Percentiles rank a stretch among this genome's conserved stretches.
Conservation (phyloP, 1,284 basidiomycete species). For the Ustilago esculenta region DNA sequence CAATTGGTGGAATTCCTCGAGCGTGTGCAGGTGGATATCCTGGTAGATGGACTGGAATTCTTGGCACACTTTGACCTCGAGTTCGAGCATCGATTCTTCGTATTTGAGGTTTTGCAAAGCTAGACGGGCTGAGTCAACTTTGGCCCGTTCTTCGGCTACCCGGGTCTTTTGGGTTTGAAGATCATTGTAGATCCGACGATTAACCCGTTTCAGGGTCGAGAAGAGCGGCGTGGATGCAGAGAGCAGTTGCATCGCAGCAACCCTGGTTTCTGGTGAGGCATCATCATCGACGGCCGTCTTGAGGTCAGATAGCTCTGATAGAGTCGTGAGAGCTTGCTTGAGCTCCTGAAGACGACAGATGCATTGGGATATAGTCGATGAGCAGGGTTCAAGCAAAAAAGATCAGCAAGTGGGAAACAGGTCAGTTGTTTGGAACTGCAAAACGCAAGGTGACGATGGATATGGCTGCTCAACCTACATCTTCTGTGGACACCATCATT, state of each 20-base stretch:
- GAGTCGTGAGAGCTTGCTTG: slow-evolving; percentile 14
- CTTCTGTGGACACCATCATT: too few relatives aligned
- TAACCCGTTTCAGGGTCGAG: slow-evolving; percentile 26
- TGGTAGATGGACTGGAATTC: slow-evolving; percentile 48
- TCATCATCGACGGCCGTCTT: slow-evolving; percentile 8
- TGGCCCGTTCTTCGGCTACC: slow-evolving; percentile 28
- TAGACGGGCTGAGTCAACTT: slow-evolving; percentile 34
- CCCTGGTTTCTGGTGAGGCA: background rate
- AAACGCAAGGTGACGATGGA: too few relatives aligned
- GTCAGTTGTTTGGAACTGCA: too few relatives aligned
- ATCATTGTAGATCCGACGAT: slow-evolving; percentile 27
- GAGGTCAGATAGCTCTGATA: slow-evolving; percentile 21
- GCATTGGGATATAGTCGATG: too few relatives aligned
- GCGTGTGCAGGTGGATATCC: slow-evolving; percentile 30
- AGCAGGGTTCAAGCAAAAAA: too few relatives aligned
- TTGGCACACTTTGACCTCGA: slow-evolving; percentile 39
- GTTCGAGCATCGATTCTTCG: slow-evolving; percentile 44
- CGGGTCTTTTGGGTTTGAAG: slow-evolving; percentile 21
- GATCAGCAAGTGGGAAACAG: too few relatives aligned
- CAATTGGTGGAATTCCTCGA: slow-evolving; percentile 23
- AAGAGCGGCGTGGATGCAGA: slow-evolving; percentile 24
- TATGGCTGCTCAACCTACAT: too few relatives aligned
- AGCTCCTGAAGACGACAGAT: too few relatives aligned
- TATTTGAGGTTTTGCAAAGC: slow-evolving; percentile 45
- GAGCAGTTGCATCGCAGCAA: slow-evolving; percentile 16